Evolutionary conservation across 2,329 filamentous ascomycete species (phyloP).

Genomic region (Cytospora chrysosperma): DNA sequence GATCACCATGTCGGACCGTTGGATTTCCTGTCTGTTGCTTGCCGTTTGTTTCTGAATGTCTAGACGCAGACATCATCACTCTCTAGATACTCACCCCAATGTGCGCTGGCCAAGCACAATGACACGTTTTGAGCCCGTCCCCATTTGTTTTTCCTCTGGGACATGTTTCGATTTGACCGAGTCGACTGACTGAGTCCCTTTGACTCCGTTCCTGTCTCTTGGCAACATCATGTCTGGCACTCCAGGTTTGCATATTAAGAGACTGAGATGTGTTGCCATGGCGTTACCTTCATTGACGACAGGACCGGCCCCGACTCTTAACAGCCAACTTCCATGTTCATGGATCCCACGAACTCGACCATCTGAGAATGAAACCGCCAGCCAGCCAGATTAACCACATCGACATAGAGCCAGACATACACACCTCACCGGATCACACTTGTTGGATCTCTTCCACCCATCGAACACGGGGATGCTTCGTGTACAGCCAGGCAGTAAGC

Average conservation of each 20-base stretch:
- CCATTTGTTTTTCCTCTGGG: not conserved
- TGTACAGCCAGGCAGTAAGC: not conserved
- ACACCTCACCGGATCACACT: not conserved
- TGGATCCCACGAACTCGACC: not conserved
- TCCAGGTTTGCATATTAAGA: not conserved
- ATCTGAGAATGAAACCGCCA: not conserved
- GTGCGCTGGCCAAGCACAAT: not conserved
- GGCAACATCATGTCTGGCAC: not conserved
- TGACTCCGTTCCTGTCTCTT: conserved; percentile 6
- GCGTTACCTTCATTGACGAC: not conserved
- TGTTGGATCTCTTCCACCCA: not conserved
- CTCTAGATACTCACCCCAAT: not conserved
- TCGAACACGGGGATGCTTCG: not conserved
- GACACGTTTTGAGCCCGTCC: conserved; percentile 13
- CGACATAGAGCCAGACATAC: not conserved
- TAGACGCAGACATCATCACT: too few relatives aligned
- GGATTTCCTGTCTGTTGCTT: not conserved
- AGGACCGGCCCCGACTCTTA: too few relatives aligned
- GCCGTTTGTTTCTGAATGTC: not conserved
- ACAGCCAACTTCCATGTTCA: not conserved
- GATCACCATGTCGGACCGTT: not conserved
- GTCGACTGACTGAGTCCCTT: conserved; percentile 3
- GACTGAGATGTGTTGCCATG: not conserved
- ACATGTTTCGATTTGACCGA: not conserved
- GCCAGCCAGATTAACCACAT: not conserved